Evolutionary conservation across 371 early-diverging fungal species (phyloP).

Genomic region (Rhizopus arrhizus): DNA sequence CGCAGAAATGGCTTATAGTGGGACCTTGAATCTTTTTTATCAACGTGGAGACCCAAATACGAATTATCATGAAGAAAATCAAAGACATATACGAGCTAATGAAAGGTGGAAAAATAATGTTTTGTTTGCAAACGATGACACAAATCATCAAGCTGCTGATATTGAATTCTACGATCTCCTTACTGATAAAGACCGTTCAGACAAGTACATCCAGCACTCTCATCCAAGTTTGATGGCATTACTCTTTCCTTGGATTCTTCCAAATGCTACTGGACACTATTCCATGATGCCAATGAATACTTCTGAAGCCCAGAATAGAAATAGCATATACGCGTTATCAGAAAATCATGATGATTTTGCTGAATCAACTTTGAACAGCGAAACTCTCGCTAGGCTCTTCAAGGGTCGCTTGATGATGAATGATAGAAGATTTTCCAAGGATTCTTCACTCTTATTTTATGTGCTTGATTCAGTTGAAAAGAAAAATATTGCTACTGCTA

Average conservation of each 20-base stretch:
- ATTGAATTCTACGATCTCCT: background rate
- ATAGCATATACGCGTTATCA: background rate
- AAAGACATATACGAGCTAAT: background rate
- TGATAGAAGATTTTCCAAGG: conserved; percentile 12
- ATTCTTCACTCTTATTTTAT: conserved; percentile 6
- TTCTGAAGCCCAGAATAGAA: no score
- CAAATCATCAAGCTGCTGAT: conserved; percentile 1
- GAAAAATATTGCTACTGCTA: background rate
- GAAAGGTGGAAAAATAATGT: background rate
- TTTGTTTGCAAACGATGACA: background rate
- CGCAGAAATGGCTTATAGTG: conserved; percentile 12
- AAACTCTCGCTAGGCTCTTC: background rate
- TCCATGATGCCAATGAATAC: background rate
- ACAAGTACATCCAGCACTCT: background rate
- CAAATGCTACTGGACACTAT: conserved; percentile 6
- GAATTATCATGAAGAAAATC: conserved; percentile 10
- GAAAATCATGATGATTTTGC: background rate
- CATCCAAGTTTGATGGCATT: conserved; percentile 8
- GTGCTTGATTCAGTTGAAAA: conserved; percentile 5
- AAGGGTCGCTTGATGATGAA: background rate
- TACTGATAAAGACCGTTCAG: background rate
- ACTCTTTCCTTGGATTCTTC: conserved; percentile 1
- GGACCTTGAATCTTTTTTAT: conserved; percentile 3
- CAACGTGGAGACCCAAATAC: background rate
- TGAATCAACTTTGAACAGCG: background rate